Evolutionary conservation across 768 basidiomycete species (phyloP), one percentile per base, ranked within the genome.

Genomic region (Termitomyces sp.): DNA sequence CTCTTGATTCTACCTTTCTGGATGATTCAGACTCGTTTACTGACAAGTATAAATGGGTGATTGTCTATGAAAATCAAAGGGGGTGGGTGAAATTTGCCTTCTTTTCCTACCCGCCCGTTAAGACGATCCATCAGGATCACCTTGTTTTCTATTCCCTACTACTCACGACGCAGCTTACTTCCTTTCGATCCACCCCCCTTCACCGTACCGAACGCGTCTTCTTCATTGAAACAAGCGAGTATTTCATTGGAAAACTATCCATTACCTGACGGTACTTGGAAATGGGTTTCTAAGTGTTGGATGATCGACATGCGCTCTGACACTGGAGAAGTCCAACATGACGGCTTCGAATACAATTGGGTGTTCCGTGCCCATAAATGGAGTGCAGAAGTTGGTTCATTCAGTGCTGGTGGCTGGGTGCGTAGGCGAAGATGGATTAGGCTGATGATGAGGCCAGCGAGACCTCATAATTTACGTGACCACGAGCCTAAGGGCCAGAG

Each of bases 311-410:
- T 93, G 90, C 87, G 86, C 42, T 81, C 83, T 30, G 83, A 88
- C 62, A 73, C 74, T 23, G 87, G 88, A 50, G 80, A 86, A 63
- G 86, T 91, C 3, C 87, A 91, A 62, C 80, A 87, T 61, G 89
- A 91, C 62, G 90, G 90, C 51, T 93, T 91, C 63, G 88, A 93
- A 69, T 93, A 92, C 71, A 92, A 91, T 66, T 90, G 86, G 82
- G 67, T 74, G 58, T 94, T 93, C 62, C 81, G 87, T 17, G 68
- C 72, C 35, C 77, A 79, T 49, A 69, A 83, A 48, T 94, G 91
- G 91, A 78, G 81, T 17, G 72, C 87, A 0, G 71, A 79, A 51
- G 75, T 84, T 1, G 87, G 89, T 9, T 63, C 72, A 26, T 64
- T 86, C 43, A 82, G 82, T 65, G 71, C 81, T 7, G 87, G 87